Evolutionary conservation across 768 basidiomycete genomes (phyloP).

Genomic region (Leccinum truebloodii): DNA sequence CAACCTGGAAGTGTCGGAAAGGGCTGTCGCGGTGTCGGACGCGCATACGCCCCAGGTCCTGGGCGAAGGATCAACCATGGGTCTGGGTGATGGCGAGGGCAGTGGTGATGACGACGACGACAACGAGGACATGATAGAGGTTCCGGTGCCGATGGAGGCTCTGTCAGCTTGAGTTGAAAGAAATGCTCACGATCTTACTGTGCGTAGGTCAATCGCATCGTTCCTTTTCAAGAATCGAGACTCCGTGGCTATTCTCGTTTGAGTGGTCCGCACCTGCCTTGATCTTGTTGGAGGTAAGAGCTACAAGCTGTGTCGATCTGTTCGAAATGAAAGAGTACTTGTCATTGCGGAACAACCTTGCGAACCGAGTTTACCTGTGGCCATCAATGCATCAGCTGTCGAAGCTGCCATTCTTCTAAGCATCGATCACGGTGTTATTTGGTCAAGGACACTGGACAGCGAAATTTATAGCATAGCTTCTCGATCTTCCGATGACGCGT

Average conservation of each 20-base stretch:
- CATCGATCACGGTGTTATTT: neutral
- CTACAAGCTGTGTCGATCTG: neutral
- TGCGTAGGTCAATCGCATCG: neutral
- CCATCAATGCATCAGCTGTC: neutral
- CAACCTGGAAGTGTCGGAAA: constrained; percentile 22
- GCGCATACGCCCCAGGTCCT: neutral
- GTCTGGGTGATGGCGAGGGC: constrained; percentile 15
- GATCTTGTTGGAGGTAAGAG: neutral
- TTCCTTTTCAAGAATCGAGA: constrained; percentile 1
- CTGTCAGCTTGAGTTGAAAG: constrained; percentile 13
- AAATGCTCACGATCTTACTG: neutral
- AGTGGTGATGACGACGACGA: constrained; percentile 14
- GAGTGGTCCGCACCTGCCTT: neutral
- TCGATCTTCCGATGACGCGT: neutral
- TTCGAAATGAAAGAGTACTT: neutral
- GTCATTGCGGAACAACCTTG: neutral
- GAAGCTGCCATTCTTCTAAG: neutral
- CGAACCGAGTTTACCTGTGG: neutral
- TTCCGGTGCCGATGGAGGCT: constrained; percentile 23
- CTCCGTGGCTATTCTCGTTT: neutral
- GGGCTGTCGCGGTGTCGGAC: neutral
- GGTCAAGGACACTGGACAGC: neutral
- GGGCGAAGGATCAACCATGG: constrained; percentile 6
- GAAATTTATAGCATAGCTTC: neutral
- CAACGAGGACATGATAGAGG: constrained; percentile 32